These are phyloP conservation scores for Entamoeba dispar DNA, from an alignment of 208 protist species.

Conservation along the genomic window DNA sequence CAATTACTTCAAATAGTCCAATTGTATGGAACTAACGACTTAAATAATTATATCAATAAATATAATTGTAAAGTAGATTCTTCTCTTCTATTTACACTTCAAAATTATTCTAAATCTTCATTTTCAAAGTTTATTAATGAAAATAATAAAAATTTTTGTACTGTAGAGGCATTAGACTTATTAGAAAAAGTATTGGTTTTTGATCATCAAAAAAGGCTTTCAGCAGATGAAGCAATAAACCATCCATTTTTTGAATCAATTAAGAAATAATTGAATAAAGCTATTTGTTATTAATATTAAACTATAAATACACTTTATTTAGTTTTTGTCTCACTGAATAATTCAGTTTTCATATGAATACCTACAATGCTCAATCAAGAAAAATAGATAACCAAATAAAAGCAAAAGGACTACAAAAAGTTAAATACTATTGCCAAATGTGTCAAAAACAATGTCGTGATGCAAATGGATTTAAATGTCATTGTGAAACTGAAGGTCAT, in stretches of 20 bases:
- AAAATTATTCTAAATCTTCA: background rate
- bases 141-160: slow-evolving; percentile 75
- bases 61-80: background rate
- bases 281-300: too few relatives aligned
- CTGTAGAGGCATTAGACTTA: slow-evolving; percentile 83
- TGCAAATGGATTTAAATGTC: slow-evolving; percentile 47
- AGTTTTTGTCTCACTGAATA: too few relatives aligned
- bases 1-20: slow-evolving; percentile 20
- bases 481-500: slow-evolving; percentile 49
- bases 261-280: too few relatives aligned
- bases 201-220: slow-evolving; percentile 77
- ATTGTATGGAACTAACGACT: slow-evolving; percentile 14
- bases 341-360: too few relatives aligned
- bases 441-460: slow-evolving; percentile 53
- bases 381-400: background rate
- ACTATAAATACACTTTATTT: too few relatives aligned
- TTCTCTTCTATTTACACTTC: background rate
- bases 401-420: slow-evolving; percentile 54
- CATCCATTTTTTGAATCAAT: slow-evolving; percentile 80
- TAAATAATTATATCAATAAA: slow-evolving; percentile 9
- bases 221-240: slow-evolving; percentile 81
- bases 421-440: slow-evolving; percentile 64
- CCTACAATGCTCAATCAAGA: too few relatives aligned
- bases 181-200: slow-evolving; percentile 83
- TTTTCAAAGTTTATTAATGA: slow-evolving; percentile 36